A percentile compares a stretch with the other conserved stretches of the same genome.
Conservation (phyloP, 345 rosid genomes). For the Arabis alpina region DNA sequence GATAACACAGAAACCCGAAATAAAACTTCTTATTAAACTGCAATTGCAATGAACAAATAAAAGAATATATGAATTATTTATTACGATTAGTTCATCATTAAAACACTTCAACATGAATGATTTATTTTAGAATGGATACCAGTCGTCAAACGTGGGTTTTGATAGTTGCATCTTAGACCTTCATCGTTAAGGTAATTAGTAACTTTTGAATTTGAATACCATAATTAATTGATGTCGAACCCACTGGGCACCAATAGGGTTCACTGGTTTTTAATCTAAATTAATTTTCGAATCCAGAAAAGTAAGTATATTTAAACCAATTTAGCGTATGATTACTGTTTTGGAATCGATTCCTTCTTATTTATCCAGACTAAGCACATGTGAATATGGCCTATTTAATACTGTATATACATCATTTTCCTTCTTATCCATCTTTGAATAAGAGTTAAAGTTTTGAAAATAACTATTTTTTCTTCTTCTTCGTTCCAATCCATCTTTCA, state of each 20-base stretch:
- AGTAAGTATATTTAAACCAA: background rate
- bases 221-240: background rate
- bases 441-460: too few relatives aligned
- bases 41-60: too few relatives aligned
- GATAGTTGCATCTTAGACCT: constrained; percentile 11
- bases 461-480: too few relatives aligned
- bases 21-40: too few relatives aligned
- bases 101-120: too few relatives aligned
- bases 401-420: too few relatives aligned
- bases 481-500: too few relatives aligned
- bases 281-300: constrained; percentile 1
- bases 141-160: constrained; percentile 4
- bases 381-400: background rate
- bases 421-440: too few relatives aligned
- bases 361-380: background rate
- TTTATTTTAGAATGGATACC: background rate
- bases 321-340: constrained; percentile 8
- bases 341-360: background rate
- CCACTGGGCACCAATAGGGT: background rate
- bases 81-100: too few relatives aligned
- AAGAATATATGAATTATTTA: too few relatives aligned
- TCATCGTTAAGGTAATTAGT: constrained; percentile 6
- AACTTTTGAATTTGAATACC: background rate
- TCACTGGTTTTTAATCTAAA: background rate
- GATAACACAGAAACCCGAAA: too few relatives aligned